Conservation (phyloP, 257 asterid species). For the Voacanga thouarsii region DNA sequence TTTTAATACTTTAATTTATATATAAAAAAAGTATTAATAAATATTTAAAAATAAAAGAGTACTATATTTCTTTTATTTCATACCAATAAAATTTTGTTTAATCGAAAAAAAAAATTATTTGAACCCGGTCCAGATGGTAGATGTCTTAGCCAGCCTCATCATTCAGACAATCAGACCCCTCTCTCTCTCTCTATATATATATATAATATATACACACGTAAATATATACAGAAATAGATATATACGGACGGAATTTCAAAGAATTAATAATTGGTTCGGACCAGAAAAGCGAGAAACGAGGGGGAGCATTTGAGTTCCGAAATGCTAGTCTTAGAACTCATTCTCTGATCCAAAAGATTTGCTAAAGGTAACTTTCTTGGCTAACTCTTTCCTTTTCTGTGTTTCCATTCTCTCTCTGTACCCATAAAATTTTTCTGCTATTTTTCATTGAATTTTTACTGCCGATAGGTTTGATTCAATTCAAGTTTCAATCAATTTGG, state of each 20-base stretch:
- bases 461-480: background rate
- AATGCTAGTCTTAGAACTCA: background rate
- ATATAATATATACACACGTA: background rate
- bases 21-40: too few species aligned
- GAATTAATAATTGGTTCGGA: constrained; percentile 1
- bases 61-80: too few species aligned
- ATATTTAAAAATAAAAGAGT: too few species aligned
- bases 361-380: background rate
- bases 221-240: background rate
- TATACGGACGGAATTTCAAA: background rate
- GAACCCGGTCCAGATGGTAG: background rate
- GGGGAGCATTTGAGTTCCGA: constrained; percentile 8
- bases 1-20: too few species aligned
- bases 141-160: background rate
- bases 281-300: constrained; percentile 7
- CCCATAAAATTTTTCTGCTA: background rate
- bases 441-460: background rate
- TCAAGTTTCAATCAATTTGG: constrained; percentile 2
- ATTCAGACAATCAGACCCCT: background rate
- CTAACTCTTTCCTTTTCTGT: background rate
- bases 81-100: too few species aligned
- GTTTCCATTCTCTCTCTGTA: background rate
- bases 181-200: background rate
- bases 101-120: too few species aligned
- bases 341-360: constrained; percentile 14